Evolutionary conservation across 257 asterid genomes (phyloP), one percentile per base, ranked within the genome.

Genomic region (Salvia splendens): DNA sequence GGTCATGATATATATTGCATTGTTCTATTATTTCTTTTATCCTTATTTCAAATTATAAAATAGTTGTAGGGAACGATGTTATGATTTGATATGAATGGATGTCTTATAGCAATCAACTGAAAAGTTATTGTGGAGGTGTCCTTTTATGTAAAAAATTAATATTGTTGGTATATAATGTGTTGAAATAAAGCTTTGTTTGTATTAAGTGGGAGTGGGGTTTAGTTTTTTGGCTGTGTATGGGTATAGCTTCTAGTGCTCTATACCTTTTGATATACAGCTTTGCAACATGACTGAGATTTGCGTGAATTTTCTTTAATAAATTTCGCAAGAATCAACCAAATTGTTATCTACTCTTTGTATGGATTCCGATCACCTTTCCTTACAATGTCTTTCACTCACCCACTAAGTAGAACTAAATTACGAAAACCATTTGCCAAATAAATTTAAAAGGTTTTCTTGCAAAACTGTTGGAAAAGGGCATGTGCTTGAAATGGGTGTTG

Each of bases 51-150:
- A 54, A 52, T 71, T 61, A 55, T 15, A 40, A 28, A 67, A 57
- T 14, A 55, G 55, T 42, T 80, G 76, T 66, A 68, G 78, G 73
- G 78, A 67, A 66, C 10, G 11, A 40, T 40, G 45, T 40, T 40
- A 40, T 75, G 71, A 70, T 45, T 28, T 68, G 56, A 7, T 32
- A 28, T 67, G 56, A 49, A 32, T 54, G 32, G 14, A 17, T 73
- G 60, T 74, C 41, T 59, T 49, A 67, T 72, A 69, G 68, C 61
- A 63, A 57, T 64, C 75, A 73, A 78, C 74, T 70, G 69, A 75
- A 80, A 64, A 61, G 78, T 70, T 28, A 5, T 36, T 52, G 67
- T 49, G 67, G 65, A 54, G 61, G 58, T 38, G 56, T 73, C 51
- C 51, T 42, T 49, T 36, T 24, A 28, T 58, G 59, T 64, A 38